Evolutionary conservation across 805 yeast genomes (phyloP).

Genomic region (Wickerhamia fluorescens): DNA sequence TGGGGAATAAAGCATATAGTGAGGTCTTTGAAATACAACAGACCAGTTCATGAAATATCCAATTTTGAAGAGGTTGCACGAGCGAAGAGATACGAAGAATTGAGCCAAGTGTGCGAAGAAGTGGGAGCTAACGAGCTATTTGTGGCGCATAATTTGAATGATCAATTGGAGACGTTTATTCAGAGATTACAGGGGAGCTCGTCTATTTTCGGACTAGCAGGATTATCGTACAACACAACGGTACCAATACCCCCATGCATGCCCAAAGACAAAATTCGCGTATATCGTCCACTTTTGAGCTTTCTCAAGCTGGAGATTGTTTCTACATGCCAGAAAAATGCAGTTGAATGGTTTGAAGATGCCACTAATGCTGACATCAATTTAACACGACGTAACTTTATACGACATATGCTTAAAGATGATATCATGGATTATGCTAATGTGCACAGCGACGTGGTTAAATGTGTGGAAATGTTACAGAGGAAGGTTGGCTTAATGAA

Average conservation of each 20-base stretch:
- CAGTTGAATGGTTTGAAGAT: slow-evolving; percentile 65
- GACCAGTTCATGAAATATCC: slow-evolving; percentile 22
- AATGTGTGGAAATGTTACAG: slow-evolving; percentile 3
- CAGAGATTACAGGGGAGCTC: slow-evolving; percentile 42
- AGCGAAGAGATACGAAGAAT: slow-evolving; percentile 38
- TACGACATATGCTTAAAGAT: slow-evolving; percentile 30
- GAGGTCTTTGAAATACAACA: slow-evolving; percentile 14
- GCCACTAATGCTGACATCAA: slow-evolving; percentile 47
- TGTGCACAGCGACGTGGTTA: too few species aligned
- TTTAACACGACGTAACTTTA: slow-evolving; percentile 52
- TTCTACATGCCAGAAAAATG: slow-evolving; percentile 34
- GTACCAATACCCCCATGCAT: slow-evolving; percentile 17
- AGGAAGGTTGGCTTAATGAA: slow-evolving; percentile 8
- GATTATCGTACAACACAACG: slow-evolving; percentile 33
- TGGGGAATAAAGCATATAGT: slow-evolving; percentile 33
- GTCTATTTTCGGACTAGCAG: slow-evolving; percentile 48
- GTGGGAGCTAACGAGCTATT: slow-evolving; percentile 32
- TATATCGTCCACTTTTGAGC: slow-evolving; percentile 47
- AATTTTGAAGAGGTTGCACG: slow-evolving; percentile 60
- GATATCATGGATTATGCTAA: too few species aligned
- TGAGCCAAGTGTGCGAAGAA: slow-evolving; percentile 35
- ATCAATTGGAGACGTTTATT: slow-evolving; percentile 64
- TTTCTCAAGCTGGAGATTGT: slow-evolving; percentile 39
- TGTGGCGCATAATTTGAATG: slow-evolving; percentile 66
- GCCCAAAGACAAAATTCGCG: slow-evolving; percentile 11